A percentile compares a stretch with the other conserved stretches of the same genome.
Evolutionary conservation across 495 filamentous ascomycete genomes (phyloP).

Genomic region (Hypoxylon lienhwacheense): DNA sequence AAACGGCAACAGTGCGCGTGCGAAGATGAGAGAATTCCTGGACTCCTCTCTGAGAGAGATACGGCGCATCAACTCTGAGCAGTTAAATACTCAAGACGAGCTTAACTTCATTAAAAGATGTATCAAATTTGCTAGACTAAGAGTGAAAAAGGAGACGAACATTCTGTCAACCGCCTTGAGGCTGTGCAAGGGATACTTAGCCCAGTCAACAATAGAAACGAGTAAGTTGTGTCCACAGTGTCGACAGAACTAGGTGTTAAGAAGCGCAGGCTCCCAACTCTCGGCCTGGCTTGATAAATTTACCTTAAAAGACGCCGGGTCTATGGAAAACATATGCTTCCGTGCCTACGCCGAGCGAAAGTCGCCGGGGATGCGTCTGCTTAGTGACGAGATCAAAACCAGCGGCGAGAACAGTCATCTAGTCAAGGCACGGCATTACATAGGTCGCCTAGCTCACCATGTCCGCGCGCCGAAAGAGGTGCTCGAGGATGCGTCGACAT

Average conservation of each 20-base stretch:
- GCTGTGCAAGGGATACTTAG: background rate
- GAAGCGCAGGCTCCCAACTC: conserved; percentile 8
- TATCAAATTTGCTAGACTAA: conserved; percentile 6
- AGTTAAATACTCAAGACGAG: too few relatives aligned
- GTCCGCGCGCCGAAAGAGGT: conserved; percentile 21
- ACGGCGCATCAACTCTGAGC: background rate
- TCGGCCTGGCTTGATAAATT: conserved; percentile 14
- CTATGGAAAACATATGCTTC: conserved; percentile 8
- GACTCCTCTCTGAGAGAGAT: background rate
- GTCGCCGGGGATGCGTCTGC: background rate
- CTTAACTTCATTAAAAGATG: conserved; percentile 1
- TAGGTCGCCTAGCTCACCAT: conserved; percentile 25
- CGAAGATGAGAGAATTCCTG: conserved; percentile 26
- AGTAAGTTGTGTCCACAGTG: background rate
- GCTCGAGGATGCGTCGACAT: conserved; percentile 11
- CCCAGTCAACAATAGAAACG: background rate
- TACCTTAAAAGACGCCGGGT: background rate
- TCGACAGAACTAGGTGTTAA: background rate
- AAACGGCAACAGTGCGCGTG: conserved; percentile 14
- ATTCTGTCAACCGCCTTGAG: background rate
- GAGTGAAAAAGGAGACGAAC: conserved; percentile 23
- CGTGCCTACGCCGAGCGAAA: conserved; percentile 14
- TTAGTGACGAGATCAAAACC: background rate
- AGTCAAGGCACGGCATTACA: conserved; percentile 1
- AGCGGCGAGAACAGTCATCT: background rate